Conservation (phyloP, 106 monocot genomes). For the Dioscorea dumetorum region DNA sequence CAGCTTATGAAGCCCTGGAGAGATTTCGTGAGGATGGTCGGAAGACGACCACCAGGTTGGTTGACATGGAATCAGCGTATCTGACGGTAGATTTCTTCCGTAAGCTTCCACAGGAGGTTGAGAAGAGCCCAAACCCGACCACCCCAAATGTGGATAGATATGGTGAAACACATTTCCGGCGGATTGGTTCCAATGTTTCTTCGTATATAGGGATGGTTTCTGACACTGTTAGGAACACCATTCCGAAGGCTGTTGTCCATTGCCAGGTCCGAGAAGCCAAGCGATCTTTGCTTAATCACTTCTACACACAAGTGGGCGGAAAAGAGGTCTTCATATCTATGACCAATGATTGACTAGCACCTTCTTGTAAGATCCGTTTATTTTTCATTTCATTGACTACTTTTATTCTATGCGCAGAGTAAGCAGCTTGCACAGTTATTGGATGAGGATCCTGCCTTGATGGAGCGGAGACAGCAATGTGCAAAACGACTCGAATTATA, state of each 20-base stretch:
- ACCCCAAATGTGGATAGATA: constrained; percentile 30
- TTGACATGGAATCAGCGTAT: constrained; percentile 80
- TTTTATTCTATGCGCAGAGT: constrained; percentile 8
- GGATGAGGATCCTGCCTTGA: constrained; percentile 36
- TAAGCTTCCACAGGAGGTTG: constrained; percentile 77
- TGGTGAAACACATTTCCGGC: constrained; percentile 37
- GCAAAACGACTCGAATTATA: constrained; percentile 30
- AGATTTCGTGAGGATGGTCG: constrained; percentile 68
- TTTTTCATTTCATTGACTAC: neutral
- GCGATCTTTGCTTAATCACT: constrained; percentile 48
- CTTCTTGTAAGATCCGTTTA: neutral
- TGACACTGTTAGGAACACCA: constrained; percentile 42
- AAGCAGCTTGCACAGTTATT: constrained; percentile 19
- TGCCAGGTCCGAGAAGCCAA: constrained; percentile 76
- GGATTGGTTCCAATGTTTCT: constrained; percentile 41
- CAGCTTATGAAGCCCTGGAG: constrained; percentile 55
- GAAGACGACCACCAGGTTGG: constrained; percentile 67
- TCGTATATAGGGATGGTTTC: constrained; percentile 56
- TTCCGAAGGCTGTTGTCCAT: constrained; percentile 58
- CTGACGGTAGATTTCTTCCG: constrained; percentile 85
- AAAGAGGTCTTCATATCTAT: constrained; percentile 34
- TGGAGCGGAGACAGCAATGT: constrained; percentile 27
- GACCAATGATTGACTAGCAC: too few species aligned
- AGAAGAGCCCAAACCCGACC: constrained; percentile 43
- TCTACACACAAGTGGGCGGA: constrained; percentile 54